A percentile compares a stretch with the other conserved stretches of the same genome.
Conservation (phyloP, 768 basidiomycete genomes). For the Mycena metata region DNA sequence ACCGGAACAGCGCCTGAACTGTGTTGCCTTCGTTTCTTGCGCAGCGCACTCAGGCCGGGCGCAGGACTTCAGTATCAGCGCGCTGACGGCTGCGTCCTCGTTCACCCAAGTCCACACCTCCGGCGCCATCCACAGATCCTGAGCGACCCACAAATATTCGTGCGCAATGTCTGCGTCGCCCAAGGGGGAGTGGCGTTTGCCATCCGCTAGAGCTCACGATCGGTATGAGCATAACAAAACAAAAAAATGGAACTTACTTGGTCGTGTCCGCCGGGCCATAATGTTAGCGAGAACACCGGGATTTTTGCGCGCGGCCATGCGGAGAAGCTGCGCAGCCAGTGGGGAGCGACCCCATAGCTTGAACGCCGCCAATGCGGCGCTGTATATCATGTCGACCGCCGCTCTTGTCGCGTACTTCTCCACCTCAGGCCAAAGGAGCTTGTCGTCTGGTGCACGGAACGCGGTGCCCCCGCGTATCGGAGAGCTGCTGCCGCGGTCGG, state of each 20-base stretch:
- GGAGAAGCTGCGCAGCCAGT: conserved; percentile 47
- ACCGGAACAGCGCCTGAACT: conserved; percentile 48
- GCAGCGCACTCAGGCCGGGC: conserved; percentile 39
- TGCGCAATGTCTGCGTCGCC: conserved; percentile 49
- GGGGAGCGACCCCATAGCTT: conserved; percentile 45
- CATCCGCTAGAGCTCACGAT: no score
- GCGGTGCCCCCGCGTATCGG: no score
- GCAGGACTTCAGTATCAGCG: conserved; percentile 43
- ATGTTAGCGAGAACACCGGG: conserved; percentile 47
- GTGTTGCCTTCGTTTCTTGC: conserved; percentile 40
- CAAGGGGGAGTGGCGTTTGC: neutral
- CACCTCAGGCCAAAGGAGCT: conserved; percentile 26
- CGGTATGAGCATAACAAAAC: no score
- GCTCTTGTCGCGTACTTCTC: conserved; percentile 20
- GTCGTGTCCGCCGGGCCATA: conserved; percentile 44
- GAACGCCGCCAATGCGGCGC: conserved; percentile 49
- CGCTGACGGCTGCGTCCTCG: conserved; percentile 35
- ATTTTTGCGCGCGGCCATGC: conserved; percentile 44
- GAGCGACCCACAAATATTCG: conserved; percentile 51
- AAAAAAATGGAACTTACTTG: conserved; percentile 41
- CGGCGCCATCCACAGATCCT: conserved; percentile 48
- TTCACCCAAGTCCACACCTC: conserved; percentile 36
- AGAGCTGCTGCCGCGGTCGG: no score
- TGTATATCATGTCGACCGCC: conserved; percentile 39
- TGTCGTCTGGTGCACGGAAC: conserved; percentile 17